Evolutionary conservation across 768 basidiomycete species (phyloP).

Genomic region (Gelatoporia subvermispora): DNA sequence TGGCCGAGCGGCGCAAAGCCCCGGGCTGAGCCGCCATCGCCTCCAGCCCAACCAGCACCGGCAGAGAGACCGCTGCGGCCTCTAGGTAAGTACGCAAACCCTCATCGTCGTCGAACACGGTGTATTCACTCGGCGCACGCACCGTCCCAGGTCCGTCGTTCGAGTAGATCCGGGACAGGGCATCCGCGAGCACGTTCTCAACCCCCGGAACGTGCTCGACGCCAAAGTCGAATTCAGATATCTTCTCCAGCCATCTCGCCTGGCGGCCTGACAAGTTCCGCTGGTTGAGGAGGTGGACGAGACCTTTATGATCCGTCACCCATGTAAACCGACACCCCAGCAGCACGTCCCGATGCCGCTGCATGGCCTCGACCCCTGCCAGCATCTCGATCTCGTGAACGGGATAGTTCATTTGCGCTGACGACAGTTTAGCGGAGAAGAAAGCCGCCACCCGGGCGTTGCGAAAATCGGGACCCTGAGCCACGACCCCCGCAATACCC

Average conservation of each 20-base stretch:
- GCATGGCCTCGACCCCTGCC: background rate
- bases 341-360: background rate
- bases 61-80: background rate
- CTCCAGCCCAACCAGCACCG: constrained; percentile 1
- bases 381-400: constrained; percentile 19
- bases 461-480: constrained; percentile 15
- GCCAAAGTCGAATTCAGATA: constrained; percentile 23
- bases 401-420: constrained; percentile 25
- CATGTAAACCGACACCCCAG: constrained; percentile 9
- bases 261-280: constrained; percentile 29
- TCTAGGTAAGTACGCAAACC: background rate
- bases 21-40: background rate
- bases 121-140: constrained; percentile 5
- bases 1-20: background rate
- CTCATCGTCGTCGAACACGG: constrained; percentile 2
- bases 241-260: constrained; percentile 32
- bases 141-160: constrained; percentile 10
- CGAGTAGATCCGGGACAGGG: constrained; percentile 9
- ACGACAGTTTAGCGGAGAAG: constrained; percentile 21
- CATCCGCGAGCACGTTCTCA: constrained; percentile 29
- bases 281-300: constrained; percentile 29
- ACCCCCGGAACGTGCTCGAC: constrained; percentile 25
- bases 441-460: constrained; percentile 16
- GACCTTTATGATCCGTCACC: constrained; percentile 10
- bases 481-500: constrained; percentile 14